phyloP scores from a whole-genome alignment of 148 eudicot species.

The Beta vulgaris region DNA sequence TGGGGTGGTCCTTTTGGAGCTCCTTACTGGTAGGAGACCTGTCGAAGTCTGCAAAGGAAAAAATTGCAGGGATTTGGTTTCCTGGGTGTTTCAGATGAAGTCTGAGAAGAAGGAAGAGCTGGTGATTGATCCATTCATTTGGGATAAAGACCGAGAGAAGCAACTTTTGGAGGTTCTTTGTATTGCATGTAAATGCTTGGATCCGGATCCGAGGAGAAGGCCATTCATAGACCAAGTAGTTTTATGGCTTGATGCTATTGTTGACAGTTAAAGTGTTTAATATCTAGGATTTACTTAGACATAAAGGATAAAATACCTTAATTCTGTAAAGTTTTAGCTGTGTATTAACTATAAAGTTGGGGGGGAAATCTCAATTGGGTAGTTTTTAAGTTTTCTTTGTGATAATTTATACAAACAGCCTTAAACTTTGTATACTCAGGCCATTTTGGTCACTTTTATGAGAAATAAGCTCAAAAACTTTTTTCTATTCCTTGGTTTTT shows the following conservation, averaged over 20 bases:
- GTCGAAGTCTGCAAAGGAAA: slow-evolving; percentile 89
- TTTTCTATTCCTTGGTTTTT: background rate
- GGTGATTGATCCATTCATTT: slow-evolving; percentile 61
- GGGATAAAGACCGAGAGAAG: slow-evolving; percentile 57
- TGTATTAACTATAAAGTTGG: slow-evolving; percentile 26
- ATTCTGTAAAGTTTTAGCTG: slow-evolving; percentile 33
- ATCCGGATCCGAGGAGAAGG: slow-evolving; percentile 69
- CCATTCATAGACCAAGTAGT: slow-evolving; percentile 88
- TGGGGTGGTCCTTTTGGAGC: slow-evolving; percentile 90
- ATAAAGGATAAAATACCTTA: slow-evolving; percentile 14
- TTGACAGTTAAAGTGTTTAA: slow-evolving; percentile 15
- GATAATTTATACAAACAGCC: slow-evolving; percentile 22
- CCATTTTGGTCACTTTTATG: slow-evolving; percentile 21
- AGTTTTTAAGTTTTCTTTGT: slow-evolving; percentile 23
- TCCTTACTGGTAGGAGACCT: slow-evolving; percentile 77
- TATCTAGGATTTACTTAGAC: slow-evolving; percentile 24
- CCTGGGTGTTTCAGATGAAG: slow-evolving; percentile 90
- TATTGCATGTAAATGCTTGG: slow-evolving; percentile 77
- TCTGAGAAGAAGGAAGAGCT: slow-evolving; percentile 60
- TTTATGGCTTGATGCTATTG: slow-evolving; percentile 65
- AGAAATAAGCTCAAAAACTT: slow-evolving; percentile 13
- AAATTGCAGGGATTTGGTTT: slow-evolving; percentile 76
- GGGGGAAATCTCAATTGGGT: slow-evolving; percentile 9
- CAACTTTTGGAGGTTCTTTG: slow-evolving; percentile 63
- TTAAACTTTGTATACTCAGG: slow-evolving; percentile 25